Conservation (phyloP, 73 alveolate species). For the Paramecium caudatum region DNA sequence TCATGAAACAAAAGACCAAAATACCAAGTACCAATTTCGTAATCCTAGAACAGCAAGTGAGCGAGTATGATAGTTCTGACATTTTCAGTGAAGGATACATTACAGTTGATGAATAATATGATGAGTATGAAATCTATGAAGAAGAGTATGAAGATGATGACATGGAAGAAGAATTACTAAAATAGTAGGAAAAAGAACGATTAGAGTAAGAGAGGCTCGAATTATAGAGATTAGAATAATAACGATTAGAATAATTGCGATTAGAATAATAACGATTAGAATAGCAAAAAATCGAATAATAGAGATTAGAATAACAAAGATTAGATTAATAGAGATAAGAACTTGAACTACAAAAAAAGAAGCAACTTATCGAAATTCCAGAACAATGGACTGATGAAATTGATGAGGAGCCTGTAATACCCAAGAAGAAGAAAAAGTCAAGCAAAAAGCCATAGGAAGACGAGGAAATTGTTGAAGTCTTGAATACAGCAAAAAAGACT, state of each 20-base stretch:
- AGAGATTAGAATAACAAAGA: slow-evolving; percentile 29
- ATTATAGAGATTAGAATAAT: not conserved
- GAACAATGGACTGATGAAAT: slow-evolving; percentile 46
- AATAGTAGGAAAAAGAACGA: not conserved
- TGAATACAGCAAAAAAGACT: slow-evolving; percentile 51
- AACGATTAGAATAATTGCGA: not conserved
- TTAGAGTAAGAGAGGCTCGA: not conserved
- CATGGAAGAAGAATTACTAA: not conserved
- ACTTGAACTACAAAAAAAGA: slow-evolving; percentile 3
- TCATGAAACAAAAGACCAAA: slow-evolving; percentile 44
- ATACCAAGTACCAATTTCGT: slow-evolving; percentile 28
- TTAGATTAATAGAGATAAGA: slow-evolving; percentile 32
- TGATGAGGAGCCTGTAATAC: not conserved
- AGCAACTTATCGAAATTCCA: slow-evolving; percentile 1
- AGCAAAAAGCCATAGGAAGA: not conserved
- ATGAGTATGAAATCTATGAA: not conserved
- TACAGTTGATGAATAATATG: not conserved
- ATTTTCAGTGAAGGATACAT: slow-evolving; percentile 57
- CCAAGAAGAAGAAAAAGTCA: slow-evolving; percentile 10
- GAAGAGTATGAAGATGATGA: not conserved
- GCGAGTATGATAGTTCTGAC: slow-evolving; percentile 49
- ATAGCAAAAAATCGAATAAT: slow-evolving; percentile 2
- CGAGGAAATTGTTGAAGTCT: slow-evolving; percentile 2
- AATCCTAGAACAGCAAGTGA: not conserved
- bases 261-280: not conserved